Conservation (phyloP, 371 early-diverging fungal species). For the Apophysomyces trapeziformis region DNA sequence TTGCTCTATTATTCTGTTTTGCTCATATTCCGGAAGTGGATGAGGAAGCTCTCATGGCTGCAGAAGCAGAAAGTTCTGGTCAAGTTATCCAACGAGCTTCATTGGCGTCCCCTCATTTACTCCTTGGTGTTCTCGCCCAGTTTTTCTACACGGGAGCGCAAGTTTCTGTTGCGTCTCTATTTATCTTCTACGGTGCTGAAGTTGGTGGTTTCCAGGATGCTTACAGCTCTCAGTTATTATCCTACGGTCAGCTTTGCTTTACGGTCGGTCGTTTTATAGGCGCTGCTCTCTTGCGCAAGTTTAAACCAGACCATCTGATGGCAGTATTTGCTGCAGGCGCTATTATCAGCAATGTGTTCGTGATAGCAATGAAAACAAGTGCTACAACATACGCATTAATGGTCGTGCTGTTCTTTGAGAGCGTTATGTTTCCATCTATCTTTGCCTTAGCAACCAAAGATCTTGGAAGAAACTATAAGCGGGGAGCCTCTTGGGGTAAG, state of each 20-base stretch:
- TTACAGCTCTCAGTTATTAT: slow-evolving; percentile 32
- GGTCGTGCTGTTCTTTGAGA: slow-evolving; percentile 48
- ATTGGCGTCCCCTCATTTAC: slow-evolving; percentile 41
- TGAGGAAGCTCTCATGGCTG: slow-evolving; percentile 38
- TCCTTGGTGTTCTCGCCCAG: slow-evolving; percentile 43
- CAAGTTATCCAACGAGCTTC: slow-evolving; percentile 30
- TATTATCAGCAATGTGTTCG: slow-evolving; percentile 34
- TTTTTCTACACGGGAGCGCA: slow-evolving; percentile 54
- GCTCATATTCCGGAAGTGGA: slow-evolving; percentile 49
- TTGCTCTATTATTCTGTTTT: slow-evolving; percentile 47
- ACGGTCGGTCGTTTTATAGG: slow-evolving; percentile 53
- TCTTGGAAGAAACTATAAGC: slow-evolving; percentile 51
- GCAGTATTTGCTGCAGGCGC: slow-evolving; percentile 34
- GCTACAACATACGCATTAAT: slow-evolving; percentile 40
- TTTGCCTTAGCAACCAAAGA: slow-evolving; percentile 49
- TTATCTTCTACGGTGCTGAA: slow-evolving; percentile 43
- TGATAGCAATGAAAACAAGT: slow-evolving; percentile 37
- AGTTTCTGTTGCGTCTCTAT: slow-evolving; percentile 49
- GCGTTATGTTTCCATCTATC: slow-evolving; percentile 52
- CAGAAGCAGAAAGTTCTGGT: slow-evolving; percentile 26
- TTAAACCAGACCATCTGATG: slow-evolving; percentile 39
- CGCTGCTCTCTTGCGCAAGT: slow-evolving; percentile 35
- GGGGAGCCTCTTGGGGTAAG: slow-evolving; percentile 46
- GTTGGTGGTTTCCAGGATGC: slow-evolving; percentile 40
- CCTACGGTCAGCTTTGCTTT: slow-evolving; percentile 45